A percentile compares a stretch with the other conserved stretches of the same genome.
Evolutionary conservation across 202 grass and related monocot genomes (phyloP).

Genomic region (Panicum hallii): DNA sequence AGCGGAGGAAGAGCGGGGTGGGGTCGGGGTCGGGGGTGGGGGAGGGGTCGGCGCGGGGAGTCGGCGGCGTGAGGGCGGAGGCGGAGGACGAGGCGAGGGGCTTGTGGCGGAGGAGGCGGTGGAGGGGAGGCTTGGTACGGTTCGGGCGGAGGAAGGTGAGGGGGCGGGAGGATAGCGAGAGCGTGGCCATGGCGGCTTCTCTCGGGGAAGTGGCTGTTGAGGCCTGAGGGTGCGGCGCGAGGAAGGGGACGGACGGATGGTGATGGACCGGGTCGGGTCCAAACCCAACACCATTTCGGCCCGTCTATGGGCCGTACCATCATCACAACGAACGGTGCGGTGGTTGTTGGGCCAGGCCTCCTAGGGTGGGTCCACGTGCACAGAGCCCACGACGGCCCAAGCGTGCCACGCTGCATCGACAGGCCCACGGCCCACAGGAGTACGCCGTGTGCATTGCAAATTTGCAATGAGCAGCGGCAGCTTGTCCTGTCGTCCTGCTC

Average conservation of each 20-base stretch:
- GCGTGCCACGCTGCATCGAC: no score
- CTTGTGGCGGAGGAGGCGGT: conserved; percentile 20
- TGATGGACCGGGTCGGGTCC: neutral
- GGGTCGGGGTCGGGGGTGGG: neutral
- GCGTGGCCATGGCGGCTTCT: conserved; percentile 41
- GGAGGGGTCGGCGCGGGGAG: neutral
- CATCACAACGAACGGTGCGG: no score
- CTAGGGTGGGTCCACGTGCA: no score
- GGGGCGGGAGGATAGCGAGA: conserved; percentile 28
- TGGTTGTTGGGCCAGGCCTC: no score
- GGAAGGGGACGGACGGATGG: neutral
- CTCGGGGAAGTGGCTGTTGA: neutral
- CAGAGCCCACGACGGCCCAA: no score
- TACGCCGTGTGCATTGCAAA: no score
- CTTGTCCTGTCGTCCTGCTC: no score
- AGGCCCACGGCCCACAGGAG: no score
- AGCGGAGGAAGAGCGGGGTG: conserved; percentile 85
- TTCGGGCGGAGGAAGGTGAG: conserved; percentile 1
- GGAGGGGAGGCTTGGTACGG: neutral
- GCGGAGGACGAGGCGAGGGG: conserved; percentile 1
- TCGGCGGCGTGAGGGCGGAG: conserved; percentile 35
- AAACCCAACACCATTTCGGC: neutral
- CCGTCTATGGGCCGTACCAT: neutral
- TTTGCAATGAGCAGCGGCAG: no score
- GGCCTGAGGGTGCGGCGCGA: neutral